Evolutionary conservation across 345 rosid species (phyloP), one percentile per base, ranked within the genome.

Genomic region (Lepidium sativum): DNA sequence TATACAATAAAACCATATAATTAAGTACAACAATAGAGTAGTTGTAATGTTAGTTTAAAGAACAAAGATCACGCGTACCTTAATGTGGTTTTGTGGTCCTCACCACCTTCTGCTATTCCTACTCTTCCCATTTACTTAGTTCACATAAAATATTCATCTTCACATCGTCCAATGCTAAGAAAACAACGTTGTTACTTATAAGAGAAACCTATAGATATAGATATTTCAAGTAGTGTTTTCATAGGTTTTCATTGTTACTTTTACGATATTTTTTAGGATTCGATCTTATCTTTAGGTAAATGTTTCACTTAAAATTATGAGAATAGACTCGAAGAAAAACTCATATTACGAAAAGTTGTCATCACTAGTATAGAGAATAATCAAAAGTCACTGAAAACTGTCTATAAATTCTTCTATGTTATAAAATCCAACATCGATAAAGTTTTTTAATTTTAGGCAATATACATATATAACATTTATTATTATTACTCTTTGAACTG

Each of bases 41-140:
- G 5, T 32, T 15, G 4, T 16, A 7, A 15, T 43, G 29, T 17
- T 43, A 43, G 25, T 15, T 31, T 37, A 47, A 62, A 8, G 6
- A 37, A 2, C 11, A 45, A 61, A 2, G 67, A 70, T 63, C 75
- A 70, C 69, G 75, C 75, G 69, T 41, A 44, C 35, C 58, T 71
- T 56, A 45, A 12, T 63, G 69, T 71, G 69, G 69, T 61, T 61
- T 70, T 70, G 75, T 70, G 75, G 75, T 70, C 75, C 75, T 70
- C 69, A 63, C 69, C 69, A 70, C 57, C 62, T 15, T 41, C 45
- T 67, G 4, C 8, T 9, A 23, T 10, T 42, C 21, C 5, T 7
- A 37, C 63, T 17, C 34, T 39, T 50, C 49, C 56, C 32, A 38
- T 47, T 58, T 17, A 37, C 38, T 12, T 6, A 27, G 12, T 49